Evolutionary conservation across 371 early-diverging fungal species (phyloP), one percentile per base, ranked within the genome.

Genomic region (Mucor irregularis): DNA sequence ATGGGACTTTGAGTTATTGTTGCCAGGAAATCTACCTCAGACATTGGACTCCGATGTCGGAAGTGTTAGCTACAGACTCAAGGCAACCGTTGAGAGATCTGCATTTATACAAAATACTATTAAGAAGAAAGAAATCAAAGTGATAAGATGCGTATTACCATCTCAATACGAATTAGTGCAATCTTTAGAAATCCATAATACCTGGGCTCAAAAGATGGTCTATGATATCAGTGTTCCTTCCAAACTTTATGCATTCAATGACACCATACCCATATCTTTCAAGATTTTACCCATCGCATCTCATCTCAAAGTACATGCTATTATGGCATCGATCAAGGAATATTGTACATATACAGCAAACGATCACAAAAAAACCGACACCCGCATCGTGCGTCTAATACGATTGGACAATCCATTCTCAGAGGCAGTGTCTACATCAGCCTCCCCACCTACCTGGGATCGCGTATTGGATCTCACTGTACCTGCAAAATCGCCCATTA

Each of bases 11-110:
- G 70, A 69, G 37, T 33, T 70, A 17, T 39, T 44, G 10, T 25
- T 73, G 37, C 70, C 70, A 3, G 71, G 70, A 1, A 45, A 66
- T 33, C 24, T 68, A 25, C 70, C 74, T 4, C 71, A 69, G 40
- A 56, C 71, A 5, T 44, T 73, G 13, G 68, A 67, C 16, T 57
- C 60, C 2, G 64, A 64, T 31, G 56, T 46, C n/a, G 68, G 64
- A 0, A 56, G 47, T 11, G 58, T 68, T 0, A 45, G 52, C 8
- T 68, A 68, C 21, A 46, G 56, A 9, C 48, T 68, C 16, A 68
- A 60, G 34, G 68, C 64, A 3, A 51, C 51, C 10, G 47, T 60
- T 14, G 64, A 68, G 38, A 34, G 68, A 37, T 33, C 68, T 7
- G 60, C 57, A 8, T 61, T 68, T 30, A 29, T 63, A 4, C 61